Evolutionary conservation across 2,329 filamentous ascomycete species (phyloP), one percentile per base, ranked within the genome.

Genomic region (Fusarium coffeatum): DNA sequence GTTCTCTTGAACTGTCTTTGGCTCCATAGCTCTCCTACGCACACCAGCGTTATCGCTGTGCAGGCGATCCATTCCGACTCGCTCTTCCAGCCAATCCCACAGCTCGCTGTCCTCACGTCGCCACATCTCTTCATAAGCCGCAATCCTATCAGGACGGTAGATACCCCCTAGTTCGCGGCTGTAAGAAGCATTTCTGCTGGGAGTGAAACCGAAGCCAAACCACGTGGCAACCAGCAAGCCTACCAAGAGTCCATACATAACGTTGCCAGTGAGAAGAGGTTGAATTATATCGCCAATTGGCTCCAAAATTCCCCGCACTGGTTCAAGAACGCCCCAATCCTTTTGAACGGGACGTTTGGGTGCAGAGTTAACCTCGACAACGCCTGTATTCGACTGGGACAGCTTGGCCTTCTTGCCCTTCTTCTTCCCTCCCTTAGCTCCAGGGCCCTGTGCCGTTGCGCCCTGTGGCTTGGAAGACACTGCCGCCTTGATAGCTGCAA

Each of bases 41-140:
- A 60, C 57, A 28, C 64, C 71, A 11, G 63, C 23, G 23, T 72
- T 61, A n/a, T 82, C 84, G 23, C 72, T 66, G 71, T 78, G 81
- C 69, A 87, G 80, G 62, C 83, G 83, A 59, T 93, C 91, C 77
- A 96, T 83, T 4, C 93, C 92, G 3, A 93, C 90, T 20, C 94
- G 87, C 74, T 97, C 93, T 78, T 98, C 94, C 7, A 98, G 83
- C 94, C 94, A 98, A 61, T 93, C 90, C 94, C 94, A 98, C 12
- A 98, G 83, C 74, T 96, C 93, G 70, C 88, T 93, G 78, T 98
- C 94, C 78, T 98, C 93, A 42, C 89, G 85, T 37, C 89, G 87
- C 94, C 95, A 99, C 76, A 98, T 92, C 80, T 97, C 93, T 72
- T 98, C 94, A 78, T 98, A 98, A 1, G 93, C 93, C 4, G 91